A percentile compares a stretch with the other conserved stretches of the same genome.
phyloP scores from a whole-genome alignment of 2,329 filamentous ascomycete species.

The Fusarium subtropicale region DNA sequence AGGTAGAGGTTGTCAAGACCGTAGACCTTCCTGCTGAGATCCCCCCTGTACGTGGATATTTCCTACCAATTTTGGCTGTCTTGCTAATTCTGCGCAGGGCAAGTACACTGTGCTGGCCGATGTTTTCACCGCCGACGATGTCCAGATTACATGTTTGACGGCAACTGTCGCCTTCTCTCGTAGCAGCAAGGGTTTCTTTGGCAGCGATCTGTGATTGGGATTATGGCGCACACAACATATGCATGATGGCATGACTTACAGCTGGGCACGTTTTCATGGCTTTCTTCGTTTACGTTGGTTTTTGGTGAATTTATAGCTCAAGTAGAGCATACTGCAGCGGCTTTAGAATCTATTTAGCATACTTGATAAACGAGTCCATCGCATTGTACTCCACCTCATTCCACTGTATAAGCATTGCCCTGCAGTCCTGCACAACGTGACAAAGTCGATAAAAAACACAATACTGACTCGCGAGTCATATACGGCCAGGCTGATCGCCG shows the following conservation, averaged over 20 bases:
- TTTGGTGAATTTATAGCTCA: slow-evolving; percentile 40
- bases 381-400: slow-evolving; percentile 20
- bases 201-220: slow-evolving; percentile 55
- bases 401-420: slow-evolving; percentile 10
- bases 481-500: not conserved
- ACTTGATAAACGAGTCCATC: slow-evolving; percentile 30
- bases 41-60: slow-evolving; percentile 77
- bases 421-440: slow-evolving; percentile 10
- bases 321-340: slow-evolving; percentile 39
- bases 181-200: slow-evolving; percentile 53
- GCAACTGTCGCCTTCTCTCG: slow-evolving; percentile 74
- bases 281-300: slow-evolving; percentile 29
- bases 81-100: slow-evolving; percentile 66
- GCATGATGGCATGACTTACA: slow-evolving; percentile 25
- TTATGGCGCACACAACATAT: slow-evolving; percentile 24
- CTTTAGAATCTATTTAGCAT: slow-evolving; percentile 42
- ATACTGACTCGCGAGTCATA: slow-evolving; percentile 12
- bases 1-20: slow-evolving; percentile 78
- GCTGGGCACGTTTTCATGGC: slow-evolving; percentile 36
- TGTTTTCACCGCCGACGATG: slow-evolving; percentile 77
- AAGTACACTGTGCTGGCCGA: slow-evolving; percentile 91
- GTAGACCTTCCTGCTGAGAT: slow-evolving; percentile 89
- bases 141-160: slow-evolving; percentile 87
- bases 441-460: slow-evolving; percentile 16
- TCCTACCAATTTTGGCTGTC: slow-evolving; percentile 34